Evolutionary conservation across 176 grass and related monocot species (phyloP), one percentile per base, ranked within the genome.

Genomic region (Lolium perenne): DNA sequence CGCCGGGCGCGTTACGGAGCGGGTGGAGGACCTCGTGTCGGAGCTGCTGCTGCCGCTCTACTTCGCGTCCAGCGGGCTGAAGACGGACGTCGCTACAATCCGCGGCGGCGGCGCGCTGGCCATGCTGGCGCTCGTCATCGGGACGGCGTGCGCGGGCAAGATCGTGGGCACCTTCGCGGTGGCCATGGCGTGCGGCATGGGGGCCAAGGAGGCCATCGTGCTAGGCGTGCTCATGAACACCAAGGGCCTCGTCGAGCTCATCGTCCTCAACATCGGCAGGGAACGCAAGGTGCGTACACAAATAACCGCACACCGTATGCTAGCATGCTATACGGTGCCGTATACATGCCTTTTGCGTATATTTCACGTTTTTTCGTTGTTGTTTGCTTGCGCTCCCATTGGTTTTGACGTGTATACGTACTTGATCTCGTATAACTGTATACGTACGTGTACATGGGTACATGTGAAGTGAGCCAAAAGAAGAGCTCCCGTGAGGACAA

Each of bases 241-340:
- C 71, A 97, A 97, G 87, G 95, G 95, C 0, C 91, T 97, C 67
- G 93, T 97, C 12, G 95, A 95, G 83, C 92, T 97, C 62, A 94
- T 97, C 77, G 95, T 94, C 14, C 92, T 97, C 87, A 97, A 97
- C 86, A 97, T 97, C 63, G 95, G 95, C 58, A 88, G 90, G 8
- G 93, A 95, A 22, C 85, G 88, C 16, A 94, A 97, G 95, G 95
- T 94, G 78, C 16, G 12, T 73, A 11, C 66, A 38, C 23, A 35
- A 14, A 10, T 70, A 38, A 10, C 35, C 40, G 41, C 12, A 63
- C 22, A 29, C 11, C 70, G 45, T 74, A 25, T 49, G 12, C 0
- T 21, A n/a, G 10, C 10, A 10, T 26, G 3, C 4, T 22, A 73
- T 74, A 14, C 18, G 1, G 20, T 47, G 69, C 41, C 20, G 41